These are phyloP conservation scores for Pyrenochaeta sp. DNA, from an alignment of 2,329 filamentous ascomycete genomes.

Conservation along the genomic window DNA sequence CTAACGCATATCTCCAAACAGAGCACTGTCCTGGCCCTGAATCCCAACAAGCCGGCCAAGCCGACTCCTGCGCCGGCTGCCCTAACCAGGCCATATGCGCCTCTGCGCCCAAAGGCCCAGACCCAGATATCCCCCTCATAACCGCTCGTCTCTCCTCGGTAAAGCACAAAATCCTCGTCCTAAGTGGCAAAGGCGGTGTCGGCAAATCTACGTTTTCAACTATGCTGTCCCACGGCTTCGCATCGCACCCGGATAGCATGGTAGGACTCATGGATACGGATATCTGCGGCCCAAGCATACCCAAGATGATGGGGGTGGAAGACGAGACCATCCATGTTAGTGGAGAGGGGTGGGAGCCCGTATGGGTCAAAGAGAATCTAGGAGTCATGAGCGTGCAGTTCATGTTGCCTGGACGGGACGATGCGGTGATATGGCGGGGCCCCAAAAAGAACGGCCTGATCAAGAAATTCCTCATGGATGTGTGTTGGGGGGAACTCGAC, in stretches of 20 bases:
- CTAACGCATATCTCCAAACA: conserved; percentile 22
- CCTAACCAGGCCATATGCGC: conserved; percentile 97
- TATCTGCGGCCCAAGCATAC: conserved; percentile 94
- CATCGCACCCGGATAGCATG: conserved; percentile 76
- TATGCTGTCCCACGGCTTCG: conserved; percentile 88
- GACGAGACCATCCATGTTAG: conserved; percentile 92
- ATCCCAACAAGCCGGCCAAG: conserved; percentile 70
- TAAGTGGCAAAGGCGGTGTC: conserved; percentile 95
- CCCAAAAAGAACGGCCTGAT: conserved; percentile 99
- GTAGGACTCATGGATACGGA: conserved; percentile 98
- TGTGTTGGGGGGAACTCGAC: conserved; percentile 96
- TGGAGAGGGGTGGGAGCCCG: conserved; percentile 88
- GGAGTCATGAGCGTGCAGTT: conserved; percentile 98
- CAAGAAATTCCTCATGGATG: conserved; percentile 97
- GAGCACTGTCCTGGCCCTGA: conserved; percentile 96
- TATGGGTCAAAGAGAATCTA: conserved; percentile 94
- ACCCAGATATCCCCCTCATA: conserved; percentile 91
- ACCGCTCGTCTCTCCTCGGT: conserved; percentile 82
- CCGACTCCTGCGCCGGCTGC: conserved; percentile 90
- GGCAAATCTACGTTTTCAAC: conserved; percentile 95
- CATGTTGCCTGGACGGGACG: conserved; percentile 92
- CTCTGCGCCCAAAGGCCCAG: conserved; percentile 90
- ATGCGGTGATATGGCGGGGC: conserved; percentile 96
- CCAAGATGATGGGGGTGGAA: conserved; percentile 99
- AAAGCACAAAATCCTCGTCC: conserved; percentile 89